These are phyloP conservation scores for Pilaira anomala DNA, from an alignment of 192 early-diverging fungal genomes.

Conservation along the genomic window DNA sequence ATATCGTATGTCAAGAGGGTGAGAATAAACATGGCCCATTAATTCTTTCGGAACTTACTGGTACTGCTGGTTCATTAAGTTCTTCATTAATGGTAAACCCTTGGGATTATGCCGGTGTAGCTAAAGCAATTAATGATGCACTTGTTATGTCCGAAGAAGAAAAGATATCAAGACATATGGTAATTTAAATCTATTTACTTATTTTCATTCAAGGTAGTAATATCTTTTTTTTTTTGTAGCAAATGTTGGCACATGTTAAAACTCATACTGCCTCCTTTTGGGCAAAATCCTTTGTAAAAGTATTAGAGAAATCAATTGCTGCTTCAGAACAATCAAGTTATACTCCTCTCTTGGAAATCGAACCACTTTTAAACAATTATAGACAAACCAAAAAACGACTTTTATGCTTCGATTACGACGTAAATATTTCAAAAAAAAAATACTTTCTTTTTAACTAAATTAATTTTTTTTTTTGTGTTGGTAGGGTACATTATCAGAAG, in stretches of 20 bases:
- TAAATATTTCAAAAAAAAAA: conserved; percentile 21
- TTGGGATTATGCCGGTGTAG: conserved; percentile 83
- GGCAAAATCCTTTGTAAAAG: conserved; percentile 79
- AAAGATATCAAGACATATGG: conserved; percentile 56
- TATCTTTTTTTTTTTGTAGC: conserved; percentile 39
- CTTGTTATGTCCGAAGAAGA: conserved; percentile 65
- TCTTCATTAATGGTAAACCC: conserved; percentile 84
- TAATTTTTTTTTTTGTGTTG: background rate
- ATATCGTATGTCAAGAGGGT: conserved; percentile 88
- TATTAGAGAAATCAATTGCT: conserved; percentile 53
- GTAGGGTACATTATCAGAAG: conserved; percentile 91
- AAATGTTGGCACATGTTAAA: conserved; percentile 82
- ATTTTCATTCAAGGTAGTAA: background rate
- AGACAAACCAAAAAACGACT: conserved; percentile 64
- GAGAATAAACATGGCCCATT: conserved; percentile 80
- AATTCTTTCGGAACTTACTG: conserved; percentile 95
- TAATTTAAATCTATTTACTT: too few relatives aligned
- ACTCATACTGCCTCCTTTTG: conserved; percentile 84
- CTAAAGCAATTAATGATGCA: conserved; percentile 75
- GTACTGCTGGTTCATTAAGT: conserved; percentile 82
- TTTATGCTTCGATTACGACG: conserved; percentile 95
- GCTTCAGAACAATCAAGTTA: conserved; percentile 44
- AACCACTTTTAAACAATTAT: conserved; percentile 46
- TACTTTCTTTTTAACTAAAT: background rate
- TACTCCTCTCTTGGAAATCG: conserved; percentile 40